Evolutionary conservation across 306 rosid species (phyloP).

Genomic region (Vachellia collinsii): DNA sequence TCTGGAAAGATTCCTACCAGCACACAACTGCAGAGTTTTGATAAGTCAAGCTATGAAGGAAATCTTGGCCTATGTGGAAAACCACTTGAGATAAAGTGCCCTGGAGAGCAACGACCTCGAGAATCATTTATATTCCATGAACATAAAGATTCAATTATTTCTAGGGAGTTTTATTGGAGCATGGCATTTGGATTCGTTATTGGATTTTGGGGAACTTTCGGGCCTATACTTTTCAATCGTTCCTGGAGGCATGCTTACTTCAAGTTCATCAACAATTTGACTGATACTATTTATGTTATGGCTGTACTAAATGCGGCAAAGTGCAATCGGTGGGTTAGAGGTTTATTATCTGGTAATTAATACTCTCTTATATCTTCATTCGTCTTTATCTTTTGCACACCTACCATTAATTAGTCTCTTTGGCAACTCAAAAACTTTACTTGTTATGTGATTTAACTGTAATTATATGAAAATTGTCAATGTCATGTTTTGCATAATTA

Average conservation of each 20-base stretch:
- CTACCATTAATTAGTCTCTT: too few relatives aligned
- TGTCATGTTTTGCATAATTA: too few relatives aligned
- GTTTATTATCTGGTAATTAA: background rate
- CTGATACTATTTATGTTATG: background rate
- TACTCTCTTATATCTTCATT: background rate
- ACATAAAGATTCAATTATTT: background rate
- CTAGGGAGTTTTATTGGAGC: background rate
- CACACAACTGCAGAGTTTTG: background rate
- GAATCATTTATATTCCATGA: background rate
- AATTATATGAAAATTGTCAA: too few relatives aligned
- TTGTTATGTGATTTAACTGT: too few relatives aligned
- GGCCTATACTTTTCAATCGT: conserved; percentile 2
- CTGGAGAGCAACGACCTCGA: background rate
- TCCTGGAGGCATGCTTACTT: conserved; percentile 22
- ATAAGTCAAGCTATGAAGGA: background rate
- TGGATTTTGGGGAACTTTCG: conserved; percentile 1
- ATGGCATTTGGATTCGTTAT: conserved; percentile 24
- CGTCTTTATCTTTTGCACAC: too few relatives aligned
- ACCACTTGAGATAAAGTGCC: conserved; percentile 5
- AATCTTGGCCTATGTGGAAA: background rate
- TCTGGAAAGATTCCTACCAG: background rate
- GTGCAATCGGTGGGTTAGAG: background rate
- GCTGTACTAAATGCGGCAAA: background rate
- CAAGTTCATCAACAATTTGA: conserved; percentile 5
- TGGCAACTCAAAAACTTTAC: too few relatives aligned